phyloP scores from a whole-genome alignment of 306 rosid genomes.

The Lathyrus sativus region DNA sequence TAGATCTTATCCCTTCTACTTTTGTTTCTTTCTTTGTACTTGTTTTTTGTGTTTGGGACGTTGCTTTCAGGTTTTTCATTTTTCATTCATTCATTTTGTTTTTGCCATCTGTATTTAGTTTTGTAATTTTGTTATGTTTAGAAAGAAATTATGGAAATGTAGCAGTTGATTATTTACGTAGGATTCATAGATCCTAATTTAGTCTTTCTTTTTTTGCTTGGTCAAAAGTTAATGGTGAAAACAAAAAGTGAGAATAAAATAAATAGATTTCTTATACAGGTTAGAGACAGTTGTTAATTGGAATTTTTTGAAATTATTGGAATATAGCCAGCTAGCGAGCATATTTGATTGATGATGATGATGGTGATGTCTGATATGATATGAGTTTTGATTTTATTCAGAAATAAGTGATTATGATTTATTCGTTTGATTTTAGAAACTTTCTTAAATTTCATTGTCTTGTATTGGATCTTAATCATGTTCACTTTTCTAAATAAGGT shows the following conservation, averaged over 20 bases:
- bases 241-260: slow-evolving; percentile 10
- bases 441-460: slow-evolving; percentile 23
- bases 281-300: slow-evolving; percentile 35
- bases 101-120: neutral
- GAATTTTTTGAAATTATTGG: slow-evolving; percentile 31
- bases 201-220: slow-evolving; percentile 8
- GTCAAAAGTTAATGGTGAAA: slow-evolving; percentile 23
- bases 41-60: neutral
- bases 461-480: neutral
- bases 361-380: slow-evolving; percentile 12
- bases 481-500: slow-evolving; percentile 15
- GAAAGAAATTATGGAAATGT: slow-evolving; percentile 17
- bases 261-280: neutral
- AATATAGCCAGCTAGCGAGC: slow-evolving; percentile 45
- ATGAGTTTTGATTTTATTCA: slow-evolving; percentile 19
- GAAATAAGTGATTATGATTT: neutral
- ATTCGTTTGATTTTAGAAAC: slow-evolving; percentile 16
- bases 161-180: slow-evolving; percentile 11
- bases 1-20: slow-evolving; percentile 36
- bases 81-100: neutral
- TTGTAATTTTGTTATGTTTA: neutral
- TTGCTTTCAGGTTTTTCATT: slow-evolving; percentile 9
- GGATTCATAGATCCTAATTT: neutral
- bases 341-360: slow-evolving; percentile 30
- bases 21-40: neutral